Evolutionary conservation across 2,329 filamentous ascomycete genomes (phyloP), one percentile per base, ranked within the genome.

Genomic region (Cyclaneusma minus): DNA sequence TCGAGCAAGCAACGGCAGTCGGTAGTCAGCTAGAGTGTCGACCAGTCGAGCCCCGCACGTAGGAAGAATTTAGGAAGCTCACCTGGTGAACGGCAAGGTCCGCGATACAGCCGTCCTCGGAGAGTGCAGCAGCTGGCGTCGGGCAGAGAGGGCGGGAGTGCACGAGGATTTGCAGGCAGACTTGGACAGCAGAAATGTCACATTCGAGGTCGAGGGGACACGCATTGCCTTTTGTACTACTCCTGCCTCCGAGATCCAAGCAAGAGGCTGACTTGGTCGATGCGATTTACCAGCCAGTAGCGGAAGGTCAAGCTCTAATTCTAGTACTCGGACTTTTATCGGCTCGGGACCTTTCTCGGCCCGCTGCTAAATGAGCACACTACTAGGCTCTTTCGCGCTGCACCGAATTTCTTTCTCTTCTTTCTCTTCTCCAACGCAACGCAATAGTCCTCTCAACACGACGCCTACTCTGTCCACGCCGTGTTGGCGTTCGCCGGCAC

Each of bases 401-500:
- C n/a, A n/a, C n/a, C n/a, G n/a, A n/a, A n/a, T n/a, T n/a, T 29
- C 20, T 10, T 14, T 29, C 27, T 27, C 15, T 30, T 22, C 30
- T 35, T 19, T 15, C 16, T 24, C 9, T 7, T 10, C 11, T 24
- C 11, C 14, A 33, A 38, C 5, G 43, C 44, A 47, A 45, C 43
- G 36, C 35, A 29, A n/a, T n/a, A 36, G 41, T 36, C 34, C 38
- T 43, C 34, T 37, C 40, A 45, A 36, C 42, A 40, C 36, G 24
- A 27, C 22, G 36, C 38, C 33, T 38, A 29, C 17, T 33, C 28
- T 29, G 29, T 27, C 37, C 21, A 34, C 37, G 35, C 38, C 20
- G 39, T 43, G 39, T 45, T 42, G 43, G 36, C 31, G 36, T 39
- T 34, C 40, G 34, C 39, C 35, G 38, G 29, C n/a, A n/a, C n/a